A percentile compares a stretch with the other conserved stretches of the same genome.
Evolutionary conservation across 208 protist genomes (phyloP).

Genomic region (Phytomonas francai): DNA sequence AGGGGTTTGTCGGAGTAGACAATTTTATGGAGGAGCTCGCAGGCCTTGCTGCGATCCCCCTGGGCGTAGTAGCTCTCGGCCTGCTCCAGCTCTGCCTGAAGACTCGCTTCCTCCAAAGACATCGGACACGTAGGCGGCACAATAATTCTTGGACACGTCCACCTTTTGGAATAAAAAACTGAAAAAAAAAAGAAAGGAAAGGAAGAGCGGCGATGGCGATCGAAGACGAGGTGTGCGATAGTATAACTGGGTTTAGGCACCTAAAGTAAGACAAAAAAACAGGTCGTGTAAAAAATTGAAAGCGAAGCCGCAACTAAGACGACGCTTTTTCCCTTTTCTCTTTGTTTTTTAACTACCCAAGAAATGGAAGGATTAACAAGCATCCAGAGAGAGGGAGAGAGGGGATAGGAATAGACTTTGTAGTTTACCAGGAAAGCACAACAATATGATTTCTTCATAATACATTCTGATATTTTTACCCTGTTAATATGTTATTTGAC

Average conservation of each 20-base stretch:
- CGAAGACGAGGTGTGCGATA: not conserved
- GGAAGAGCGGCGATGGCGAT: no score
- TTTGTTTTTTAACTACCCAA: constrained; percentile 2
- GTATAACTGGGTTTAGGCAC: constrained; percentile 6
- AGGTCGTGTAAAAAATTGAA: not conserved
- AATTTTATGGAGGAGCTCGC: constrained; percentile 39
- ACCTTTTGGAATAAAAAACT: constrained; percentile 10
- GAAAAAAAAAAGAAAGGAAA: constrained; percentile 2
- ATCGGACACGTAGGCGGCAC: no score
- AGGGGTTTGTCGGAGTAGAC: constrained; percentile 23
- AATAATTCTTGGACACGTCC: not conserved
- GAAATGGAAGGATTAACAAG: constrained; percentile 8
- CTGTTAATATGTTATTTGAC: no score
- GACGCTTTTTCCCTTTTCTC: constrained; percentile 12
- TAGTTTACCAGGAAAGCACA: no score
- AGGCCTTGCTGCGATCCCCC: constrained; percentile 49
- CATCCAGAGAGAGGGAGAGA: constrained; percentile 10
- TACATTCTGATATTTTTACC: no score
- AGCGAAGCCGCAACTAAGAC: no score
- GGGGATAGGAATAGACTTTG: constrained; percentile 3
- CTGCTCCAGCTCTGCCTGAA: constrained; percentile 21
- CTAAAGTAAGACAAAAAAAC: not conserved
- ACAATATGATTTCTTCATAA: no score
- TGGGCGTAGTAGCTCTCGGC: constrained; percentile 54
- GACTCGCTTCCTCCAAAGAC: no score